Base-by-base conservation (phyloP, 2,329 filamentous ascomycete species). In the Scytalidium sp. region DNA sequence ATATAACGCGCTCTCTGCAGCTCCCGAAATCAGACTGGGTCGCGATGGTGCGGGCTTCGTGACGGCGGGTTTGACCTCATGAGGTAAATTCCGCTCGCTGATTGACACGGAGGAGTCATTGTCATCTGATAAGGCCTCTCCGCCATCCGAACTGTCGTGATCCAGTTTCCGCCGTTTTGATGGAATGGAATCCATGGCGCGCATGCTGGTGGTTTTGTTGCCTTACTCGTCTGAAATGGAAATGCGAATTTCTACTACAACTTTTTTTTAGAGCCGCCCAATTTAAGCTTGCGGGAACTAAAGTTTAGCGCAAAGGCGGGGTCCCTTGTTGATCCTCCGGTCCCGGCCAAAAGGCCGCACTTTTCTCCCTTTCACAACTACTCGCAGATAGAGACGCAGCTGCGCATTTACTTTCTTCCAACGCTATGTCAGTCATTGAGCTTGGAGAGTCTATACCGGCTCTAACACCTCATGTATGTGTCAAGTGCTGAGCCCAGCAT, bases 401-500 rank as follows among this genome's bases (percentile, higher is more conserved):
- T 11, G 21, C 9, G 10, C 13, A n/a, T 15, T 6, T 25, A 43
- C 15, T 20, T 20, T n/a, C 39, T 7, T 39, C 29, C 25, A 49
- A 20, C 49, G 46, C 40, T 40, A 67, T 67, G 64, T 62, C 64
- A 22, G 41, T 60, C 22, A 61, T 64, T 32, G 60, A 64, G 41
- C 52, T 67, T 46, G 65, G 65, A 52, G 64, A 66, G 45, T 63
- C 65, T 17, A 59, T 68, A 39, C 65, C 65, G 25, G 56, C 64
- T 42, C 46, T 64, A 15, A 67, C 64, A 19, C 58, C 64, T 47
- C 65, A 68, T 57, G 65, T 68, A 58, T 59, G 64, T 58, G 13
- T 19, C 36, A 20, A 42, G 41, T 43, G 45, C 32, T 48, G 20
- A 45, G 19, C 17, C 27, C 25, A 41, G 19, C 21, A 97, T 92